Conservation (phyloP, 495 filamentous ascomycete genomes). For the Lentithecium fluviatile region DNA sequence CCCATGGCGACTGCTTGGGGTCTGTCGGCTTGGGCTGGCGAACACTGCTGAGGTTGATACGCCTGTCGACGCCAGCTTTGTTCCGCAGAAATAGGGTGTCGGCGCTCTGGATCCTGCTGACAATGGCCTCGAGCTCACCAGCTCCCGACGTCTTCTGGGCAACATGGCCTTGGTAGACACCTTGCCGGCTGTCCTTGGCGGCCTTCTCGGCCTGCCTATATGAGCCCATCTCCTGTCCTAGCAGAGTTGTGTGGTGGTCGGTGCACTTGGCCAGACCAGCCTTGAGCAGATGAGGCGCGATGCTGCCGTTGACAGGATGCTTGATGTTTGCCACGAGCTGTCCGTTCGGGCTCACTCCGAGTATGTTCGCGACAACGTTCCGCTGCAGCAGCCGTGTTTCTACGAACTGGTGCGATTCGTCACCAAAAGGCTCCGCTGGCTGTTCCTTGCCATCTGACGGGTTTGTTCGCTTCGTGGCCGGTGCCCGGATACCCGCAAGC, state of each 20-base stretch:
- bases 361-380: slow-evolving; percentile 71
- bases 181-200: slow-evolving; percentile 70
- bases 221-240: slow-evolving; percentile 79
- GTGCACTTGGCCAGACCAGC: slow-evolving; percentile 88
- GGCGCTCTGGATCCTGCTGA: slow-evolving; percentile 80
- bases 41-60: slow-evolving; percentile 87
- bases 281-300: slow-evolving; percentile 82
- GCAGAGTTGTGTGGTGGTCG: slow-evolving; percentile 87
- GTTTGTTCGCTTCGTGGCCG: slow-evolving; percentile 77
- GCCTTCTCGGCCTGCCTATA: slow-evolving; percentile 84
- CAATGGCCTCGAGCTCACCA: slow-evolving; percentile 70
- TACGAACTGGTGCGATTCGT: slow-evolving; percentile 80
- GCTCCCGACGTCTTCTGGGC: slow-evolving; percentile 56
- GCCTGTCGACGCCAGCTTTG: slow-evolving; percentile 80
- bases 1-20: slow-evolving; percentile 79
- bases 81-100: slow-evolving; percentile 84
- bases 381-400: slow-evolving; percentile 83
- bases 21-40: slow-evolving; percentile 83
- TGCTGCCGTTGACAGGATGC: slow-evolving; percentile 80
- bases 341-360: slow-evolving; percentile 83
- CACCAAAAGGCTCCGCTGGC: slow-evolving; percentile 81
- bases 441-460: slow-evolving; percentile 73
- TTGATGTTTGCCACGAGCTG: slow-evolving; percentile 77
- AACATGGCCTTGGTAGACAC: slow-evolving; percentile 76
- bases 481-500: slow-evolving; percentile 85